These are phyloP conservation scores for Candida khao-thaluensis DNA, from an alignment of 805 yeast species.

Conservation along the genomic window DNA sequence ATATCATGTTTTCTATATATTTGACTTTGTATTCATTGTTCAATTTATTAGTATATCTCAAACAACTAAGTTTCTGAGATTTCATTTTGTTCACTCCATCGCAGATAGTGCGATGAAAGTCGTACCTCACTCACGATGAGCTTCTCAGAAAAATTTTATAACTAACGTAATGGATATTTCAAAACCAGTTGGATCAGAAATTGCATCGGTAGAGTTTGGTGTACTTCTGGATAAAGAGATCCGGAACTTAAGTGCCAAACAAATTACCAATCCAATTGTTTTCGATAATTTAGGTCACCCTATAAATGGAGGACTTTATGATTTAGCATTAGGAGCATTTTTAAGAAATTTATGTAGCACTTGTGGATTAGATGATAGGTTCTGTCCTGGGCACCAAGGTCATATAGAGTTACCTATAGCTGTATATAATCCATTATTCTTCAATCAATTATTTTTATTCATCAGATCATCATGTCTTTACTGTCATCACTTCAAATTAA, in stretches of 20 bases:
- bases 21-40: too few relatives aligned
- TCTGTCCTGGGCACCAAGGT: constrained; percentile 98
- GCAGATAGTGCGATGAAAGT: not conserved
- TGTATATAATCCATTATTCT: constrained; percentile 91
- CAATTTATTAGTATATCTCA: too few relatives aligned
- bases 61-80: too few relatives aligned
- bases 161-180: constrained; percentile 78
- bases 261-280: constrained; percentile 93
- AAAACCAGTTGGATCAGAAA: constrained; percentile 93
- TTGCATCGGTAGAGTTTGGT: constrained; percentile 88
- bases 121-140: not conserved
- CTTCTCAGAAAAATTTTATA: constrained; percentile 1
- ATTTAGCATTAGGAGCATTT: constrained; percentile 93
- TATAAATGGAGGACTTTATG: constrained; percentile 88
- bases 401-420: constrained; percentile 96
- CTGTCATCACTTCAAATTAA: constrained; percentile 83
- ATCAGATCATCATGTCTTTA: constrained; percentile 83
- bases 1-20: too few relatives aligned
- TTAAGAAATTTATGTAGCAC: constrained; percentile 86
- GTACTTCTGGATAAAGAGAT: constrained; percentile 80
- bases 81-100: too few relatives aligned
- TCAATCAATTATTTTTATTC: constrained; percentile 83
- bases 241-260: constrained; percentile 86
- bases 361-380: constrained; percentile 91
- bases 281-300: constrained; percentile 97